Conservation (phyloP, 2,329 filamentous ascomycete species). For the Geosmithia putterillii region DNA sequence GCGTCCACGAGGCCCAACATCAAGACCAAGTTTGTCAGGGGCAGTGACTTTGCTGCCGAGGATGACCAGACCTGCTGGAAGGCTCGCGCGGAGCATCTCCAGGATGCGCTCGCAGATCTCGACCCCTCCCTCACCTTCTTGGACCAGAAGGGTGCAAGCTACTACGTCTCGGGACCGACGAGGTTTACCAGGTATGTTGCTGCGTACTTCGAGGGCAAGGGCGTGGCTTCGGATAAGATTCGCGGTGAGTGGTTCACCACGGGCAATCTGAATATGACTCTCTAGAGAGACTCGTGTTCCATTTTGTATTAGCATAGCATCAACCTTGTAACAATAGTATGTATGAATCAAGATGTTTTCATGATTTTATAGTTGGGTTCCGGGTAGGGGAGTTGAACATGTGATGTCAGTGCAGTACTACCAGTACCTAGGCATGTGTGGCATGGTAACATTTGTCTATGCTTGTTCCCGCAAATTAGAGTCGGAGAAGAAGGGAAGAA, state of each 20-base stretch:
- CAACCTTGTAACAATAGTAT: too few species aligned
- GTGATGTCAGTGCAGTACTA: too few species aligned
- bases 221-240: constrained; percentile 24
- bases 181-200: constrained; percentile 41
- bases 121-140: constrained; percentile 31
- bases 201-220: constrained; percentile 25
- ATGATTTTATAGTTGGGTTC: too few species aligned
- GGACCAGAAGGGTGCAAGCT: constrained; percentile 31
- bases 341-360: too few species aligned
- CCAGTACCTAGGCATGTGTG: too few species aligned
- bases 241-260: constrained; percentile 35
- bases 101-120: constrained; percentile 33
- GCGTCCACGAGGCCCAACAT: constrained; percentile 13
- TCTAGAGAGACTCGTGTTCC: constrained; percentile 1
- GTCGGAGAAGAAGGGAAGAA: too few species aligned
- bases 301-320: too few species aligned
- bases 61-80: constrained; percentile 18
- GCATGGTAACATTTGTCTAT: too few species aligned
- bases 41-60: constrained; percentile 31
- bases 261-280: constrained; percentile 23
- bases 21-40: constrained; percentile 29
- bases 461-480: too few species aligned
- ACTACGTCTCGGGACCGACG: constrained; percentile 42
- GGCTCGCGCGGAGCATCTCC: constrained; percentile 10
- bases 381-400: too few species aligned